Percentiles rank a stretch among this genome's conserved stretches.
Conservation (phyloP, 2,329 filamentous ascomycete species). For the Pezicula radicicola region DNA sequence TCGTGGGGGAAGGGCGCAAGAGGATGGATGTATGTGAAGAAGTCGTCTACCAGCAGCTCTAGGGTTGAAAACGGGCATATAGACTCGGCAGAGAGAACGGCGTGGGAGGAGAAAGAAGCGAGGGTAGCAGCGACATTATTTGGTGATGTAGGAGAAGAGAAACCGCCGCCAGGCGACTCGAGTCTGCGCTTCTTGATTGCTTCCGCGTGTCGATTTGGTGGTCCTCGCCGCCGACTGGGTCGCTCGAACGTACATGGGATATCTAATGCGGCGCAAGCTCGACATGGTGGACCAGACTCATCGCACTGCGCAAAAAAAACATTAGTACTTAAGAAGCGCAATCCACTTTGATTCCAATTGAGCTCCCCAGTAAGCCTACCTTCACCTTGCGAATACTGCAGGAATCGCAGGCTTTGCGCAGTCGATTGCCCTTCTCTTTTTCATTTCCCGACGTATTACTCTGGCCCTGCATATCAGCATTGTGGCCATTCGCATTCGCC, state of each 20-base stretch:
- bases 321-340: constrained; percentile 5
- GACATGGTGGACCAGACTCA: constrained; percentile 62
- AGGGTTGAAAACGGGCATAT: constrained; percentile 70
- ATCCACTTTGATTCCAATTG: background rate
- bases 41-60: constrained; percentile 72
- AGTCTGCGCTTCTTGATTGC: constrained; percentile 60
- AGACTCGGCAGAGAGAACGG: constrained; percentile 57
- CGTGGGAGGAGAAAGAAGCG: constrained; percentile 27
- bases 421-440: constrained; percentile 28
- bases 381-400: constrained; percentile 52
- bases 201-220: constrained; percentile 65
- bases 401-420: constrained; percentile 50
- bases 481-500: constrained; percentile 15
- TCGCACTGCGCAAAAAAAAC: constrained; percentile 48
- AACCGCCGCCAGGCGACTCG: constrained; percentile 15
- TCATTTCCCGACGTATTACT: constrained; percentile 13
- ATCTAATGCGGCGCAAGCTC: constrained; percentile 60
- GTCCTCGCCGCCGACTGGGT: constrained; percentile 60
- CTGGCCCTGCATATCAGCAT: constrained; percentile 8
- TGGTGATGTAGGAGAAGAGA: constrained; percentile 25
- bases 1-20: constrained; percentile 77
- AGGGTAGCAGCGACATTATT: constrained; percentile 28
- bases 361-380: constrained; percentile 27
- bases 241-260: constrained; percentile 67
- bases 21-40: constrained; percentile 80